Evolutionary conservation across 2,329 filamentous ascomycete species (phyloP).

Genomic region (Talaromyces albobiverticillius): DNA sequence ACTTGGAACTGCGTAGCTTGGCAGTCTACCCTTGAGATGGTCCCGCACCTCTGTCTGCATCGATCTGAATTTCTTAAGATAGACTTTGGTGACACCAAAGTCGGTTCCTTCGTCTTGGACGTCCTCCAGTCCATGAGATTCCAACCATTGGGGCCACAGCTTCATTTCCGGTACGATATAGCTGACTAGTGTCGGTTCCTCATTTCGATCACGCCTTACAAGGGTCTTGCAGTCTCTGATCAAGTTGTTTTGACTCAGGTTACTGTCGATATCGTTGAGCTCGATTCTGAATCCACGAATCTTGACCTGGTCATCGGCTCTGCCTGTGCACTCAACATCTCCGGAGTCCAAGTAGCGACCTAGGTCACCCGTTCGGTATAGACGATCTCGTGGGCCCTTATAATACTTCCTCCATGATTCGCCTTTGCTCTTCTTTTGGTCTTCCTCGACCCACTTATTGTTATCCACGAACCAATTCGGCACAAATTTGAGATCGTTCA

Average conservation of each 20-base stretch:
- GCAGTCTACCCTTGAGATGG: slow-evolving; percentile 68
- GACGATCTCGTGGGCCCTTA: slow-evolving; percentile 75
- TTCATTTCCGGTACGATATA: slow-evolving; percentile 83
- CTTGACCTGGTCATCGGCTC: slow-evolving; percentile 88
- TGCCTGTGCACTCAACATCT: slow-evolving; percentile 73
- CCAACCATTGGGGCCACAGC: slow-evolving; percentile 69
- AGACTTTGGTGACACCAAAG: slow-evolving; percentile 15
- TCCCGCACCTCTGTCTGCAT: slow-evolving; percentile 62
- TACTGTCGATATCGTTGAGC: slow-evolving; percentile 85
- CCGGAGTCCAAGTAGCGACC: slow-evolving; percentile 70
- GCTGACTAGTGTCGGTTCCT: slow-evolving; percentile 82
- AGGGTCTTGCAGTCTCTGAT: slow-evolving; percentile 84
- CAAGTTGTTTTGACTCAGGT: slow-evolving; percentile 70
- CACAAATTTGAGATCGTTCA: slow-evolving; percentile 75
- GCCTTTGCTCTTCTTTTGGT: slow-evolving; percentile 50
- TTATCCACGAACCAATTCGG: slow-evolving; percentile 82
- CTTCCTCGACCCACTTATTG: slow-evolving; percentile 63
- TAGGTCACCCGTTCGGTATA: slow-evolving; percentile 86
- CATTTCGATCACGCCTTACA: slow-evolving; percentile 76
- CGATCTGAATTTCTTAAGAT: slow-evolving; percentile 59
- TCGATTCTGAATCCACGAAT: slow-evolving; percentile 95
- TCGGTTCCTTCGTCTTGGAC: slow-evolving; percentile 49
- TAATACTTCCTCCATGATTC: slow-evolving; percentile 79
- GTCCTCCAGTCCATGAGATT: slow-evolving; percentile 54
- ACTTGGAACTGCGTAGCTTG: slow-evolving; percentile 71